Evolutionary conservation across 2,329 filamentous ascomycete species (phyloP).

Genomic region (Ascocoryne sarcoides): DNA sequence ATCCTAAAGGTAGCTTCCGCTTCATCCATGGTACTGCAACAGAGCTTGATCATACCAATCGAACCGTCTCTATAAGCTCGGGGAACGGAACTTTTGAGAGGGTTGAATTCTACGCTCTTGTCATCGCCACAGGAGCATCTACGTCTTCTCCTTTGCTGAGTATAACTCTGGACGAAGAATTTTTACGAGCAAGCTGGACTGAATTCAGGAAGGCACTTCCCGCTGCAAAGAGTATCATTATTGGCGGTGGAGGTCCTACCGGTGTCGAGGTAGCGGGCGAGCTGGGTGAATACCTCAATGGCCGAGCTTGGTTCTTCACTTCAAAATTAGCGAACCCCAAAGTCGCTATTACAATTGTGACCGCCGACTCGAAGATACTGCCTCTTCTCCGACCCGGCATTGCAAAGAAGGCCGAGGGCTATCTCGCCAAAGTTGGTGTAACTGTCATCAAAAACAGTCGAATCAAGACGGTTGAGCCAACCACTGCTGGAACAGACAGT

Average conservation of each 20-base stretch:
- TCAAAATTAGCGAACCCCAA: slow-evolving; percentile 28
- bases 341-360: slow-evolving; percentile 38
- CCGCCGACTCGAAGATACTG: slow-evolving; percentile 31
- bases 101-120: slow-evolving; percentile 36
- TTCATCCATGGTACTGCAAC: slow-evolving; percentile 36
- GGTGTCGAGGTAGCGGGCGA: slow-evolving; percentile 41
- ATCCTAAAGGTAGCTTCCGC: slow-evolving; percentile 30
- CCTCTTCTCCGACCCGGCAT: slow-evolving; percentile 33
- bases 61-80: slow-evolving; percentile 27
- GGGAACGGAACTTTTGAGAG: slow-evolving; percentile 11
- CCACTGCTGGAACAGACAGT: slow-evolving; percentile 23
- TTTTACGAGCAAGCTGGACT: slow-evolving; percentile 30
- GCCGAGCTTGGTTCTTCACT: slow-evolving; percentile 32
- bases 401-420: slow-evolving; percentile 33
- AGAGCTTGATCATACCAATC: slow-evolving; percentile 28
- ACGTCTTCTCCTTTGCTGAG: slow-evolving; percentile 37
- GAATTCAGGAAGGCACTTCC: slow-evolving; percentile 34
- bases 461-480: slow-evolving; percentile 30
- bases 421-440: slow-evolving; percentile 38
- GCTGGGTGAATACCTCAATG: slow-evolving; percentile 43
- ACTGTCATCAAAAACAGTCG: slow-evolving; percentile 34
- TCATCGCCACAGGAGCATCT: slow-evolving; percentile 41
- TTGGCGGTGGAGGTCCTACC: slow-evolving; percentile 36
- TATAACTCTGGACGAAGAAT: slow-evolving; percentile 29
- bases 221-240: slow-evolving; percentile 34